These are phyloP conservation scores for Pseudocohnilembus persalinus DNA, from an alignment of 169 alveolate species.

Conservation along the genomic window DNA sequence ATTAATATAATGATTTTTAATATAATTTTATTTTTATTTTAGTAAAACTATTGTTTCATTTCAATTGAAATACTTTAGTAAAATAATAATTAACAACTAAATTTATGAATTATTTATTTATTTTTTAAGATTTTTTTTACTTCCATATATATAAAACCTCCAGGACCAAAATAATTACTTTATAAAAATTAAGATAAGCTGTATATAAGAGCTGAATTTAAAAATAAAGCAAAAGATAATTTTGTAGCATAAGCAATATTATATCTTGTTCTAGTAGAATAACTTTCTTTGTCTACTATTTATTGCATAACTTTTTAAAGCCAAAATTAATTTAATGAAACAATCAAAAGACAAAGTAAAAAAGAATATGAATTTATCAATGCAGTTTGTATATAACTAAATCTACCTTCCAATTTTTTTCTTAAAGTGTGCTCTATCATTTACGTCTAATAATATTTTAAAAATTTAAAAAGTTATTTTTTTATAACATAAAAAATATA, in stretches of 20 bases:
- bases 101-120: too few relatives aligned
- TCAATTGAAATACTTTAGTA: too few relatives aligned
- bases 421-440: neutral
- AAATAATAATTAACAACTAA: too few relatives aligned
- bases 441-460: neutral
- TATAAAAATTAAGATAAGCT: constrained; percentile 24
- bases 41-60: too few relatives aligned
- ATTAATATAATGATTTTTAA: too few relatives aligned
- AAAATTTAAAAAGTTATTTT: too few relatives aligned
- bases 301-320: constrained; percentile 16
- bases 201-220: constrained; percentile 37
- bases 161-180: constrained; percentile 33
- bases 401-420: neutral
- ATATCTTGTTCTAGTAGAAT: constrained; percentile 36
- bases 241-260: constrained; percentile 37
- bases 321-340: constrained; percentile 25
- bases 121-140: too few relatives aligned
- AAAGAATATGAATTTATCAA: constrained; percentile 8
- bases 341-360: constrained; percentile 14
- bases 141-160: constrained; percentile 18
- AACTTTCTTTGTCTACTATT: constrained; percentile 24
- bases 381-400: neutral
- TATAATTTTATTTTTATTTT: too few relatives aligned
- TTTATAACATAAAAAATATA: too few relatives aligned
- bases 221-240: constrained; percentile 33